These are phyloP conservation scores for Aspergillus hiratsukae DNA, from an alignment of 2,329 filamentous ascomycete genomes.

Conservation along the genomic window DNA sequence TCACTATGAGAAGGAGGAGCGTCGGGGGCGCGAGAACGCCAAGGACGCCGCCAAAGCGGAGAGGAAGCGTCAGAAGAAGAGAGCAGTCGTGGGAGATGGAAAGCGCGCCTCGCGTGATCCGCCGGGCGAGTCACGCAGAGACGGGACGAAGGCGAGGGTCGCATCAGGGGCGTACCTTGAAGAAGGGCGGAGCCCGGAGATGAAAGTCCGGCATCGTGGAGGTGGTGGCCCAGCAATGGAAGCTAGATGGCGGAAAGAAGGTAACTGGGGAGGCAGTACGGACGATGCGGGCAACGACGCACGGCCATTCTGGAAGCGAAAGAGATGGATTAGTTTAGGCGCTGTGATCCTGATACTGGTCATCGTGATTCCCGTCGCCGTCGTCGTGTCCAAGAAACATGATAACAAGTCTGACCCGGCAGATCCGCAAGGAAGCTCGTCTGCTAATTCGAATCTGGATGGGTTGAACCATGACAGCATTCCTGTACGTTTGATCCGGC, in stretches of 20 bases:
- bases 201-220: slow-evolving; percentile 42
- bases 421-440: slow-evolving; percentile 20
- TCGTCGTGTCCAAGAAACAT: slow-evolving; percentile 63
- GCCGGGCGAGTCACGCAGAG: slow-evolving; percentile 31
- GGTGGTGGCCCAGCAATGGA: slow-evolving; percentile 32
- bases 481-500: slow-evolving; percentile 42
- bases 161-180: slow-evolving; percentile 67
- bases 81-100: slow-evolving; percentile 20
- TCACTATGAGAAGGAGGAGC: slow-evolving; percentile 53
- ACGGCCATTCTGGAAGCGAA: slow-evolving; percentile 35
- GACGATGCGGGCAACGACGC: slow-evolving; percentile 8
- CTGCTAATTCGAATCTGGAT: slow-evolving; percentile 46
- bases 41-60: slow-evolving; percentile 21
- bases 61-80: slow-evolving; percentile 23
- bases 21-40: slow-evolving; percentile 41
- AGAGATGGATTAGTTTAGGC: slow-evolving; percentile 51
- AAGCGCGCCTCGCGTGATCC: slow-evolving; percentile 18
- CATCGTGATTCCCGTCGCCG: slow-evolving; percentile 64
- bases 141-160: slow-evolving; percentile 55
- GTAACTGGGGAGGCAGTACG: slow-evolving; percentile 32
- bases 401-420: slow-evolving; percentile 26
- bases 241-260: slow-evolving; percentile 49
- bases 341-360: slow-evolving; percentile 54
- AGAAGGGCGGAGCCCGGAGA: slow-evolving; percentile 54
- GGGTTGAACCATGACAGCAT: slow-evolving; percentile 54